Evolutionary conservation across 2,329 filamentous ascomycete species (phyloP), one percentile per base, ranked within the genome.

Genomic region (Pseudogymnoascus sp.): DNA sequence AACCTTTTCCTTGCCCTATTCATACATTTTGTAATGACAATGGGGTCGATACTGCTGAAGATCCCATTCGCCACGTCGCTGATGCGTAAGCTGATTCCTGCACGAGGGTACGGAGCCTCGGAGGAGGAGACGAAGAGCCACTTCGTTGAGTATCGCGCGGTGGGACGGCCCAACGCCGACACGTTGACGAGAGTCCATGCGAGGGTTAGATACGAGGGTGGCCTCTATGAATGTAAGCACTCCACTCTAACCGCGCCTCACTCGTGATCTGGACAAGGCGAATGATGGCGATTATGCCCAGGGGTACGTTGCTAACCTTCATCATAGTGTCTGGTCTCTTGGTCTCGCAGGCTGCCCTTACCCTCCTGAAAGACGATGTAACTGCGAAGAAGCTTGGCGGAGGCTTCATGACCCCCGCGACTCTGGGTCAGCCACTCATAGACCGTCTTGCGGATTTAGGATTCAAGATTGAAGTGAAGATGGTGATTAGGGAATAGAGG

Each of bases 361-460:
- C 85, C 0, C 77, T 93, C 33, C 76, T 91, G 14, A 79, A 87
- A 64, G 86, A 88, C 40, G 74, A 70, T 40, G 31, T 35, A 2
- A 70, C 76, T 38, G 80, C 79, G 8, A 77, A 80, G 59, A 74
- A 80, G 37, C 75, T 90, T 11, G 79, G 79, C 1, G 89, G 89
- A 16, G 89, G 89, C 2, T 76, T 91, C 24, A 83, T 89, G 66
- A 93, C 90, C 1, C 86, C 89, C 0, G 87, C 89, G 0, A 88
- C 83, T 62, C 76, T 93, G 2, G 89, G 89, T 0, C 84, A 87
- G 68, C 76, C 79, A 8, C 88, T 84, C 70, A 77, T 91, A 64
- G 83, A 91, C 70, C 79, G 86, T 13, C 70, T 90, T 42, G 76
- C 82, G 37, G 78, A 80, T 35, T 80, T 78, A 40, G 88, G 88